These are phyloP conservation scores for Rhodotorula toruloides DNA, from an alignment of 768 basidiomycete species.

Conservation along the genomic window DNA sequence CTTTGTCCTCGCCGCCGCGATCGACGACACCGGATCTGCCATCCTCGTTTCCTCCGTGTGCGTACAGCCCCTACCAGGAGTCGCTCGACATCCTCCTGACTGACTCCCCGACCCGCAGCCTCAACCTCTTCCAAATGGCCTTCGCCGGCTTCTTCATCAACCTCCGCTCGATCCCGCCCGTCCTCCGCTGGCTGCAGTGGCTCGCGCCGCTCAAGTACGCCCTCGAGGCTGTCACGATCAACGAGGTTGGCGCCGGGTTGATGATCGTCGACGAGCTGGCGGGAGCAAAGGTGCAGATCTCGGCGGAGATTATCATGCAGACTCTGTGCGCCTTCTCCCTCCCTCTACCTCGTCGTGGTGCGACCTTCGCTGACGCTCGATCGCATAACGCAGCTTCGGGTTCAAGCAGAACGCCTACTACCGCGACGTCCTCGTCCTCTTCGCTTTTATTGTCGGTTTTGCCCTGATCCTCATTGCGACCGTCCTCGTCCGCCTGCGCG, in stretches of 20 bases:
- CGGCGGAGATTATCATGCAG: constrained; percentile 79
- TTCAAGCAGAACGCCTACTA: neutral
- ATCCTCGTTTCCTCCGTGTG: constrained; percentile 68
- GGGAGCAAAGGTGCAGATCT: constrained; percentile 52
- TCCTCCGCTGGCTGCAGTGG: constrained; percentile 70
- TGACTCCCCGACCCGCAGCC: constrained; percentile 1
- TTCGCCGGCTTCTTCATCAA: constrained; percentile 92
- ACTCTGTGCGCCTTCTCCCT: constrained; percentile 76
- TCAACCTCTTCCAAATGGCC: constrained; percentile 55
- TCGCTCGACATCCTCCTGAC: neutral
- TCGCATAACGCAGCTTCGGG: neutral
- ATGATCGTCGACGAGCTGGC: constrained; percentile 56
- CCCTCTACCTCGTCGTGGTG: neutral
- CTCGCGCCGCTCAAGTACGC: constrained; percentile 43
- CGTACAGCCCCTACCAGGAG: neutral
- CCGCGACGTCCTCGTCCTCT: constrained; percentile 72
- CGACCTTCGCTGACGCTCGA: too few relatives aligned
- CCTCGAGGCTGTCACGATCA: constrained; percentile 70
- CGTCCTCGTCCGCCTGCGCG: constrained; percentile 72
- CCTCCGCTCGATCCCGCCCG: constrained; percentile 73
- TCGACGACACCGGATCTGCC: constrained; percentile 82
- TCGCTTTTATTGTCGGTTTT: constrained; percentile 79
- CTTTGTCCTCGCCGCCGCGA: constrained; percentile 77
- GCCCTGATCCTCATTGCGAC: constrained; percentile 64
- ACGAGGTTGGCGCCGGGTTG: constrained; percentile 83